Conservation (phyloP, 495 filamentous ascomycete species). For the Aspergillus coremiiformis region DNA sequence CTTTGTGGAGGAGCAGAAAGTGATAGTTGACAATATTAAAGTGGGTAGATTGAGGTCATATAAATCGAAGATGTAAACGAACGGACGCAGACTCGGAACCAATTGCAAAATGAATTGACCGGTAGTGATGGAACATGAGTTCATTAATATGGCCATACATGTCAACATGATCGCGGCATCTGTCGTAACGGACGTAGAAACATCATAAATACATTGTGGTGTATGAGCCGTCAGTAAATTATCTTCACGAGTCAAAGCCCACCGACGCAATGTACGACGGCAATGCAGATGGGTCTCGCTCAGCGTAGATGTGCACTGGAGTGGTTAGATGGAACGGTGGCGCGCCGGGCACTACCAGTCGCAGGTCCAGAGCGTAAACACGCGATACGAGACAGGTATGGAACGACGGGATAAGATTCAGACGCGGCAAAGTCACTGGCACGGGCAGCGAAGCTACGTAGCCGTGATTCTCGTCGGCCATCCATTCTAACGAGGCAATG, state of each 20-base stretch:
- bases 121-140: too few relatives aligned
- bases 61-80: too few relatives aligned
- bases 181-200: too few relatives aligned
- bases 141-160: too few relatives aligned
- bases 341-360: constrained; percentile 35
- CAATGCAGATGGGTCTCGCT: constrained; percentile 1
- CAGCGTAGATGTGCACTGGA: background rate
- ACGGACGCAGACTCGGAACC: too few relatives aligned
- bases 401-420: constrained; percentile 62
- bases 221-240: too few relatives aligned
- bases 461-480: constrained; percentile 12
- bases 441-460: constrained; percentile 53
- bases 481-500: constrained; percentile 5
- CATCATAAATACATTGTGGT: too few relatives aligned
- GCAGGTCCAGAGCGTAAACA: constrained; percentile 56
- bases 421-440: constrained; percentile 52
- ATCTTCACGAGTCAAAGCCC: background rate
- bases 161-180: too few relatives aligned
- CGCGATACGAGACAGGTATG: constrained; percentile 64
- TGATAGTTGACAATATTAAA: too few relatives aligned
- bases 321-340: background rate
- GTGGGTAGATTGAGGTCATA: too few relatives aligned
- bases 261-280: constrained; percentile 8
- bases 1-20: too few relatives aligned
- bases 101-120: too few relatives aligned